Percentiles rank a stretch among this genome's conserved stretches.
These are phyloP conservation scores for Phytophthora pluvialis DNA, from an alignment of 352 stramenopile species.

Conservation along the genomic window DNA sequence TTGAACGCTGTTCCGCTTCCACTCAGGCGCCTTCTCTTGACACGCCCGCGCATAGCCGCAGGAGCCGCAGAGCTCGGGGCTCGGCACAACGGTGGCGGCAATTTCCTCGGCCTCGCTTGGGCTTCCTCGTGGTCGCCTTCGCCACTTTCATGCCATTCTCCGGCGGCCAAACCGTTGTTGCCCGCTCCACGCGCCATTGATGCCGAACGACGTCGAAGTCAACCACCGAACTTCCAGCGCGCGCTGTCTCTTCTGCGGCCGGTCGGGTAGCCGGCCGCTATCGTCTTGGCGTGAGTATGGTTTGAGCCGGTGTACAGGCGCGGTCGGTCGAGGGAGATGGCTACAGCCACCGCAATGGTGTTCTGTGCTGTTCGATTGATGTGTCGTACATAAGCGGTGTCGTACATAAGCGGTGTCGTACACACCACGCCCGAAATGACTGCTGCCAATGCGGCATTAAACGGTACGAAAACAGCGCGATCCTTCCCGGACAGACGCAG, in stretches of 20 bases:
- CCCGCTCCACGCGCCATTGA: neutral
- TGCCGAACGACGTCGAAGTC: conserved; percentile 10
- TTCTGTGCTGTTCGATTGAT: conserved; percentile 20
- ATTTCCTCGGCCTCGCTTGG: too few species aligned
- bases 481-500: neutral
- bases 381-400: conserved; percentile 10
- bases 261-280: conserved; percentile 6
- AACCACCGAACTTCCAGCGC: conserved; percentile 21
- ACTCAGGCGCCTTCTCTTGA: conserved; percentile 1
- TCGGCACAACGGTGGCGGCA: too few species aligned
- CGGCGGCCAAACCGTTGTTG: neutral
- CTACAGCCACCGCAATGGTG: neutral
- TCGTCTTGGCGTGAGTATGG: conserved; percentile 15
- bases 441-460: too few species aligned
- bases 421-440: too few species aligned
- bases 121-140: neutral
- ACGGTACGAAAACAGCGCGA: neutral
- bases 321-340: conserved; percentile 21
- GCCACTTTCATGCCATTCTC: neutral
- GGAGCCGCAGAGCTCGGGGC: neutral
- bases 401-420: neutral
- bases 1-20: conserved; percentile 17
- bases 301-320: neutral
- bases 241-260: conserved; percentile 16
- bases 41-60: neutral